Evolutionary conservation across 176 grass and related monocot genomes (phyloP).

Genomic region (Zea mays): DNA sequence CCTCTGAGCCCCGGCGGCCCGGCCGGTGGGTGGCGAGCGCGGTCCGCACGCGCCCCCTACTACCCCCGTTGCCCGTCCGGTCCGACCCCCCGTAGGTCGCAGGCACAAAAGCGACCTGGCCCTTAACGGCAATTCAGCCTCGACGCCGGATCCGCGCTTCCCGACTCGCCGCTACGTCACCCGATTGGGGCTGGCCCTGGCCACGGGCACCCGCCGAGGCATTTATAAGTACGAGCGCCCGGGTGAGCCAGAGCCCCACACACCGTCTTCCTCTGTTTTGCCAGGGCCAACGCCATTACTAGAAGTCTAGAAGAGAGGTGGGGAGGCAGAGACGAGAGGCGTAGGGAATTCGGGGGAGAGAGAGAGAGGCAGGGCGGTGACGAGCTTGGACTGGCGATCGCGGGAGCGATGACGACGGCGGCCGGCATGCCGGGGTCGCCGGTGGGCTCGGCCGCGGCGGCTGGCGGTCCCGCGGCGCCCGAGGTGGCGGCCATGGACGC

Average conservation of each 20-base stretch:
- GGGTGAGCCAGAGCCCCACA: conserved; percentile 31
- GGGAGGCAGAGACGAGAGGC: neutral
- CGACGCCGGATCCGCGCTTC: conserved; percentile 39
- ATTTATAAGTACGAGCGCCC: conserved; percentile 44
- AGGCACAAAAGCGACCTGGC: neutral
- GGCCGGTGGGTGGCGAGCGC: neutral
- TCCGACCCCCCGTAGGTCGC: neutral
- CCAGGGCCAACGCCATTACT: conserved; percentile 39
- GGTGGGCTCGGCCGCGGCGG: neutral
- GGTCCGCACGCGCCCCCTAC: conserved; percentile 36
- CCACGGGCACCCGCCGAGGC: conserved; percentile 28
- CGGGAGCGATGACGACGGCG: conserved; percentile 47
- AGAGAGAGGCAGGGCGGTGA: neutral
- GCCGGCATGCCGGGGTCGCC: conserved; percentile 34
- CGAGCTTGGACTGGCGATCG: conserved; percentile 32
- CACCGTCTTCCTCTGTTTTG: conserved; percentile 27
- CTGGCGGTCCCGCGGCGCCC: conserved; percentile 32
- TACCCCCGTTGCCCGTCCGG: neutral
- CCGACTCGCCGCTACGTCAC: conserved; percentile 35
- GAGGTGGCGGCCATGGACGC: conserved; percentile 71
- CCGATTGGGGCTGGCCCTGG: neutral
- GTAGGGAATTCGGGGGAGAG: neutral
- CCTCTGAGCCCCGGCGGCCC: too few relatives aligned
- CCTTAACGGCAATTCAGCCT: conserved; percentile 26
- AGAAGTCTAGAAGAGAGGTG: neutral